Evolutionary conservation across 306 rosid genomes (phyloP), one percentile per base, ranked within the genome.

Genomic region (Cicer chorassanicum): DNA sequence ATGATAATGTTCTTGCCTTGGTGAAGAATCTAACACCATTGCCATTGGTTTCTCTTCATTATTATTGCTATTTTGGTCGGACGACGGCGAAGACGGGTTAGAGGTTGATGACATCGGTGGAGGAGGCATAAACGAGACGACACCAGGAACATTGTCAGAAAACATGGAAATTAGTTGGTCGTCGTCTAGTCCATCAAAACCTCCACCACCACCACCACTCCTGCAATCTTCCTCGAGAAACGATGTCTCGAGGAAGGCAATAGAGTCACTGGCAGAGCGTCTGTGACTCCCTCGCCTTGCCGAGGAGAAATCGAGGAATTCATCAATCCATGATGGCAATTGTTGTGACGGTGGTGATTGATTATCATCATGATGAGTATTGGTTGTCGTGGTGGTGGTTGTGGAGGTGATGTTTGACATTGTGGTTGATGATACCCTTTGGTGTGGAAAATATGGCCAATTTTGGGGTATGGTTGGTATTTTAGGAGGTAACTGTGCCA

Each of bases 401-500:
- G 64, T 49, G 21, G 65, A 6, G 59, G 45, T 39, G 9, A 77
- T 16, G 9, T 76, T 86, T 48, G 96, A 42, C 72, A 75, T 78
- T 12, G 86, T n/a, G 29, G 90, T 19, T 10, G 85, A 12, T 13
- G 89, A 18, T 45, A 71, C 70, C 46, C 65, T 87, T 46, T 86
- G 87, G 71, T 79, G 88, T 24, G 86, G 83, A 80, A 81, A 81
- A 50, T 88, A 65, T 24, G 92, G 85, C 92, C 91, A 89, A 86
- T 93, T 89, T 48, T 88, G 97, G 49, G 96, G 66, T 78, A 89
- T 86, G 82, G 80, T 88, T 6, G 98, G 98, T 81, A 85, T 78
- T 85, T 94, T 94, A 9, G 98, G 98, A 53, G 98, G 98, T 72
- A 94, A 91, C 82, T 94, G 97, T 72, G 98, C 96, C 98, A 94